Evolutionary conservation across 345 rosid species (phyloP), one percentile per base, ranked within the genome.

Genomic region (Xanthoceras sorbifolium): DNA sequence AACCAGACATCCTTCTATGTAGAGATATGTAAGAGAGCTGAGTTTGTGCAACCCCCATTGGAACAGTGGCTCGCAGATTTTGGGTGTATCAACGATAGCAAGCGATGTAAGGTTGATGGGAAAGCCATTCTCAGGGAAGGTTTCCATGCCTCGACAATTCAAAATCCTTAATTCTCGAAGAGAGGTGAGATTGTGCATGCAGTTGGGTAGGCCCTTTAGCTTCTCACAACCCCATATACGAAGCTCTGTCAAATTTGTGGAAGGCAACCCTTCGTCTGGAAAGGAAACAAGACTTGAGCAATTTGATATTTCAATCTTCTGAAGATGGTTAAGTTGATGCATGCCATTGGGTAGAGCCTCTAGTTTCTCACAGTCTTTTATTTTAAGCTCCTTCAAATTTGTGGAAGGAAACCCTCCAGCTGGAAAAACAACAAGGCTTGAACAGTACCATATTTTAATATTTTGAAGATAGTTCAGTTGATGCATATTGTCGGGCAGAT

Each of bases 11-110:
- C 79, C 69, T 11, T 8, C 6, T 9, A 82, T 65, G 3, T 25
- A 6, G 9, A 82, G 73, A 9, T 9, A 2, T 65, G 3, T 25
- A 46, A 74, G 76, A 18, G 69, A 74, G 62, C 32, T 46, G 38
- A 82, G 75, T 29, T 46, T 75, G 78, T 71, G 40, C 77, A 82
- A 70, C 28, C 79, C 85, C 85, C 78, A 67, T 6, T 55, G 29
- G 1, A 72, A 71, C 20, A 79, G 66, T 36, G 64, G 32, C 52
- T 66, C 29, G 18, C 25, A 55, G 12, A 65, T 73, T 4, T 67
- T 61, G 34, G 20, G 0, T 44, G 50, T 44, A 11, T 67, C 10
- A 1, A 10, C 3, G 42, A 73, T 32, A 9, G 0, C 6, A 38
- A 79, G 81, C 17, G 63, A 18, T 22, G 26, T 10, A 22, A 73